Conservation (phyloP, 2,329 filamentous ascomycete genomes). For the Neonectria faginata region DNA sequence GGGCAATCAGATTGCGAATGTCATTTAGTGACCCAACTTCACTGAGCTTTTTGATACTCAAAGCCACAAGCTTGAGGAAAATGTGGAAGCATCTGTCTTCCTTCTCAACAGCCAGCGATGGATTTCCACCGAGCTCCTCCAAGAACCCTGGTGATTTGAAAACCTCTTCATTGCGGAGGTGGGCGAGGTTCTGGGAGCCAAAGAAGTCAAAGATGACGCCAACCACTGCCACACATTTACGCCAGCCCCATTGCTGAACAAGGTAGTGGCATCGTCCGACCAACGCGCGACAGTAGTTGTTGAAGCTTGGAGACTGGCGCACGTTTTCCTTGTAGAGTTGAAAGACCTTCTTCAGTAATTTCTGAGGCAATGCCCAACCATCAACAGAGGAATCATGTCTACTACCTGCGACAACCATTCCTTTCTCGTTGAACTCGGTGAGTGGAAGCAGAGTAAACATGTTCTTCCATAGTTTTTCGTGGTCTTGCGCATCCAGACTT, state of each 20-base stretch:
- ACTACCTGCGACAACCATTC: constrained; percentile 57
- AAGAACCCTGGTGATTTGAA: constrained; percentile 71
- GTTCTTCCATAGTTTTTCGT: constrained; percentile 69
- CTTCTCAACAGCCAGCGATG: constrained; percentile 62
- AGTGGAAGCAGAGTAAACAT: constrained; percentile 72
- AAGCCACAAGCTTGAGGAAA: constrained; percentile 72
- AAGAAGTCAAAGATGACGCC: constrained; percentile 77
- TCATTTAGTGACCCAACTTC: constrained; percentile 64
- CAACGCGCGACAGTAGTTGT: constrained; percentile 71
- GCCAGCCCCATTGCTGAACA: constrained; percentile 75
- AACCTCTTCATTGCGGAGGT: constrained; percentile 74
- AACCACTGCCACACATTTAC: constrained; percentile 66
- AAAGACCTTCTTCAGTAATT: constrained; percentile 67
- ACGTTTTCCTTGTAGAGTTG: constrained; percentile 67
- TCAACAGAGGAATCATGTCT: constrained; percentile 54
- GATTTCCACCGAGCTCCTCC: constrained; percentile 62
- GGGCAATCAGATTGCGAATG: constrained; percentile 69
- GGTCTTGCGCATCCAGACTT: constrained; percentile 56
- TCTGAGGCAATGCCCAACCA: constrained; percentile 71
- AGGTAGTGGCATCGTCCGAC: constrained; percentile 72
- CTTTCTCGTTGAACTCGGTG: constrained; percentile 67
- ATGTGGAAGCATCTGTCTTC: constrained; percentile 75
- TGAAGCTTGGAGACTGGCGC: constrained; percentile 71
- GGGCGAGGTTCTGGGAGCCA: constrained; percentile 69
- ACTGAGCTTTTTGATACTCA: constrained; percentile 66